Base-by-base conservation (phyloP, 2,329 filamentous ascomycete species). In the Microsporum audouinii region DNA sequence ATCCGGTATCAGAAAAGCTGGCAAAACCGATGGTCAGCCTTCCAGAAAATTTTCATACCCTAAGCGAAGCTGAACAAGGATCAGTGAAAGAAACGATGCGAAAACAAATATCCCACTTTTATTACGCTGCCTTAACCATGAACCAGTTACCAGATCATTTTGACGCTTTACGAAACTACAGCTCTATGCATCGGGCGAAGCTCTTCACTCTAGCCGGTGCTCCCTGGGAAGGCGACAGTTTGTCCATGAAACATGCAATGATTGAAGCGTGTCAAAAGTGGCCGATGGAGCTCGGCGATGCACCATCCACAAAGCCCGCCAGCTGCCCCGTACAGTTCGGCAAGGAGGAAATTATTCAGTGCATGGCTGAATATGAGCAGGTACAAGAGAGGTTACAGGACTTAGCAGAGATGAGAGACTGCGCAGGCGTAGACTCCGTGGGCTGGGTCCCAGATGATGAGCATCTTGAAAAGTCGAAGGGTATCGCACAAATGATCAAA, bases 141-240 rank as follows among this genome's bases (percentile, higher is more conserved):
- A 63, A 61, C 17, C 61, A 62, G 14, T 41, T 66, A 2, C 65
- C 65, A 17, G 65, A 68, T 60, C 66, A 71, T 59, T 71, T 68
- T 58, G 64, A 68, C 33, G 66, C 66, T 0, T 34, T 70, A 3
- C 47, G 64, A 14, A 34, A 56, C 47, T 63, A 66, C 29, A 66
- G 62, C 45, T 59, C 10, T 31, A 69, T 67, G 61, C 65, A 69
- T 6, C 64, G 66, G 55, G 65, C 66, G 14, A 49, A 49, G 45
- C 45, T 49, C 10, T 49, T 49, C 27, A 49, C 45, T 12, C 3
- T 49, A 49, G 45, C 23, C 7, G 27, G 63, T 8, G 61, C 63
- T n/a, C 69, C 68, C 0, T 72, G 67, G 70, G 68, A 72, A 64
- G 71, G 71, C 0, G 66, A 71, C 53, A 66, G 62, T n/a, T 23